Evolutionary conservation across 495 filamentous ascomycete genomes (phyloP).

Genomic region (Aspergillus ellipticus): DNA sequence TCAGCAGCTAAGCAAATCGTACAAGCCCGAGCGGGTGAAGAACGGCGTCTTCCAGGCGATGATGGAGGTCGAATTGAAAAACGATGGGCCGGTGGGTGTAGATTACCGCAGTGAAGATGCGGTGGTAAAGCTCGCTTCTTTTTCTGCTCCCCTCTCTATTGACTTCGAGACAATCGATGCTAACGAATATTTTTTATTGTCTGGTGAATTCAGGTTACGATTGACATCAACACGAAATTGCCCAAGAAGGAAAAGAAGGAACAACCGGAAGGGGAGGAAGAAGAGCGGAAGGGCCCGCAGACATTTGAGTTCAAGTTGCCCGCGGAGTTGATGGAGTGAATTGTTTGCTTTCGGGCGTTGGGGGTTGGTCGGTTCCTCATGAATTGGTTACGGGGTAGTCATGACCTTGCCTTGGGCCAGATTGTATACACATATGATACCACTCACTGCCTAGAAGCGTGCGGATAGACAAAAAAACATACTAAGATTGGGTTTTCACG

Average conservation of each 20-base stretch:
- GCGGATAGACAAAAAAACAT: too few relatives aligned
- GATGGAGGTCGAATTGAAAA: conserved; percentile 95
- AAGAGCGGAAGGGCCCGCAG: conserved; percentile 13
- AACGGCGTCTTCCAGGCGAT: conserved; percentile 96
- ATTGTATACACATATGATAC: conserved; percentile 8
- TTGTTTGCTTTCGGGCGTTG: not conserved
- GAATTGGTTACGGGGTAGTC: not conserved
- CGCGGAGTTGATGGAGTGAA: conserved; percentile 37
- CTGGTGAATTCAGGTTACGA: conserved; percentile 54
- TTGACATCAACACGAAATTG: conserved; percentile 61
- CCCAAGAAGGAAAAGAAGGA: conserved; percentile 46
- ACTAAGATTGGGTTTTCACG: too few relatives aligned
- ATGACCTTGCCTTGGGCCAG: too few relatives aligned
- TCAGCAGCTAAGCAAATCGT: conserved; percentile 66
- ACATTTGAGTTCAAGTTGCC: conserved; percentile 39
- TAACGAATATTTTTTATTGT: conserved; percentile 14
- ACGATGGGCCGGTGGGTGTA: conserved; percentile 89
- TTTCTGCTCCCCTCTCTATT: conserved; percentile 25
- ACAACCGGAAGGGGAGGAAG: conserved; percentile 16
- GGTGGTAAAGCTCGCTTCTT: conserved; percentile 52
- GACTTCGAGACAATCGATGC: conserved; percentile 3
- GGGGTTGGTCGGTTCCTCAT: conserved; percentile 10
- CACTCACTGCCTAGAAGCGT: not conserved
- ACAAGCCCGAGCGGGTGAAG: conserved; percentile 74
- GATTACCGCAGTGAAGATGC: conserved; percentile 61